A percentile compares a stretch with the other conserved stretches of the same genome.
Evolutionary conservation across 164 flowering plant genomes (phyloP).

Genomic region (Nymphaea thermarum): DNA sequence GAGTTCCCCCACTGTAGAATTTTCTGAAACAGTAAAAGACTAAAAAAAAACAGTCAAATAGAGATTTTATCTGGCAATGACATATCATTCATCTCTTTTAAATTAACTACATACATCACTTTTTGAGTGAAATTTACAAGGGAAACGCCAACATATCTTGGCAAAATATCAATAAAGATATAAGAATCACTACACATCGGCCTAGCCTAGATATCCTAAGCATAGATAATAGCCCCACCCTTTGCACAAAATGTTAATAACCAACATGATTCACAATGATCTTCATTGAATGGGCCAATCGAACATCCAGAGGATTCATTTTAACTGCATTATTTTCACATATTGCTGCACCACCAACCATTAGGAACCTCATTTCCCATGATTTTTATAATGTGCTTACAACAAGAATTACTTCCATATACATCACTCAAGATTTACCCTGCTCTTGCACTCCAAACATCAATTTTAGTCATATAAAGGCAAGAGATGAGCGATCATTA

Average conservation of each 20-base stretch:
- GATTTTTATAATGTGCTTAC: neutral
- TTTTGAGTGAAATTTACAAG: too few relatives aligned
- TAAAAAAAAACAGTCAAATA: too few relatives aligned
- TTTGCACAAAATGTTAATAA: neutral
- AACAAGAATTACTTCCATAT: neutral
- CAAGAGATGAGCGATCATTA: slow-evolving; percentile 76
- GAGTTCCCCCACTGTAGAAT: too few relatives aligned
- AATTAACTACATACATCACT: too few relatives aligned
- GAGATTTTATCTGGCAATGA: too few relatives aligned
- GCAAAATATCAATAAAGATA: too few relatives aligned
- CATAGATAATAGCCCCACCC: neutral
- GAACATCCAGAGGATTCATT: neutral
- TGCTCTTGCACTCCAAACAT: neutral
- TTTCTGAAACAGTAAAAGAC: too few relatives aligned
- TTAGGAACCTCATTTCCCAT: neutral
- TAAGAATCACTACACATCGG: too few relatives aligned
- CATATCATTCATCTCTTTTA: too few relatives aligned
- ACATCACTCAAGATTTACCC: neutral
- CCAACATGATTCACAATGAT: neutral
- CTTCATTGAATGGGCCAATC: neutral
- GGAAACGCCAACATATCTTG: too few relatives aligned
- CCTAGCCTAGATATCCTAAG: too few relatives aligned
- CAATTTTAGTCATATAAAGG: slow-evolving; percentile 47
- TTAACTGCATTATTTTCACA: neutral
- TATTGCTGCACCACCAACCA: neutral